These are phyloP conservation scores for Angomonas desouzai DNA, from an alignment of 208 protist species.

Conservation along the genomic window DNA sequence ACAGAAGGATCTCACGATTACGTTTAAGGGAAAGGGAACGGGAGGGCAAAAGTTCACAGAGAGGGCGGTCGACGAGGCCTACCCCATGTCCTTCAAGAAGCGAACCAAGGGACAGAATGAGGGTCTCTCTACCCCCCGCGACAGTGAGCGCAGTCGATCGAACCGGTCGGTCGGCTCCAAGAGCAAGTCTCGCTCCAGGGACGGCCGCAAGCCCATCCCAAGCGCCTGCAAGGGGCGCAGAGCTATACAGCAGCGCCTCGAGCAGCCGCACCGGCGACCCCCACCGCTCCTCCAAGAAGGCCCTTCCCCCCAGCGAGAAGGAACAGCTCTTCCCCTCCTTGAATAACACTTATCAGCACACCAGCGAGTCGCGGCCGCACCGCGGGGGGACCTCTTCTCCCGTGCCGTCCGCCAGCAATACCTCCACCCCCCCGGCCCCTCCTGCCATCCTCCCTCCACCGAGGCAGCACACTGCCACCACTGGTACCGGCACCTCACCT, in stretches of 20 bases:
- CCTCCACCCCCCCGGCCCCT: not conserved
- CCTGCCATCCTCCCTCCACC: not conserved
- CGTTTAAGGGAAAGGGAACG: slow-evolving; percentile 76
- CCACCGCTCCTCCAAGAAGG: not conserved
- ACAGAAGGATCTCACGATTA: slow-evolving; percentile 76
- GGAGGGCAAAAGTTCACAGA: slow-evolving; percentile 58
- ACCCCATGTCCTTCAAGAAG: slow-evolving; percentile 50
- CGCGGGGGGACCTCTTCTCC: not conserved
- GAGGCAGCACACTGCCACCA: not conserved
- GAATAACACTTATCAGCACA: slow-evolving; percentile 1
- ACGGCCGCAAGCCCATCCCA: not conserved
- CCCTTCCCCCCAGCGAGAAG: not conserved
- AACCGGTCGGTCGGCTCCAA: not conserved
- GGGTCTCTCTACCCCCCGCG: no score
- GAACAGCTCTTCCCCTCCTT: not conserved
- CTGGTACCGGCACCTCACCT: slow-evolving; percentile 3
- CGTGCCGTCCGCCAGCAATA: not conserved
- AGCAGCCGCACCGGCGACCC: not conserved
- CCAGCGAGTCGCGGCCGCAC: not conserved
- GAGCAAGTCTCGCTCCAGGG: not conserved
- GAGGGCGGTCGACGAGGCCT: slow-evolving; percentile 55
- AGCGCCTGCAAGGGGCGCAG: not conserved
- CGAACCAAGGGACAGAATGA: not conserved
- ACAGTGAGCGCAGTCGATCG: not conserved
- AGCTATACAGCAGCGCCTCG: not conserved